These are phyloP conservation scores for Sphagnurus paluster DNA, from an alignment of 1,284 basidiomycete species.

Conservation along the genomic window DNA sequence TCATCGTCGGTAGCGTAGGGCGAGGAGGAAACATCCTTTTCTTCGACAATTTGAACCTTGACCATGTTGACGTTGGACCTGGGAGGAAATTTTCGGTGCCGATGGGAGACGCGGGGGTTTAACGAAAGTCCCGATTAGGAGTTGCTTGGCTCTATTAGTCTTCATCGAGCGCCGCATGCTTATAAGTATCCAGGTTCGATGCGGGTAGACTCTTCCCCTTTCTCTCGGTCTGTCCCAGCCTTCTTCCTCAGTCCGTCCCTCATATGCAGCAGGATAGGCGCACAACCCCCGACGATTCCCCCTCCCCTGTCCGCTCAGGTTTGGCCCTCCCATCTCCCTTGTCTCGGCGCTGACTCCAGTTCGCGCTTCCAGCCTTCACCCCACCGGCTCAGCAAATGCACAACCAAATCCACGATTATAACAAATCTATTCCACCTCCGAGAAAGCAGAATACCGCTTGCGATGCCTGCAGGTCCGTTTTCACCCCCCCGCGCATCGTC, in stretches of 20 bases:
- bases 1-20: conserved; percentile 70
- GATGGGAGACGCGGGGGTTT: conserved; percentile 20
- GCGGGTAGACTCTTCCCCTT: conserved; percentile 25
- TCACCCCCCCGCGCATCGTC: conserved; percentile 11
- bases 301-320: conserved; percentile 42
- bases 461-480: conserved; percentile 75
- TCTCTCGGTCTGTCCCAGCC: conserved; percentile 16
- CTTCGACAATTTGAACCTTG: conserved; percentile 83
- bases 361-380: conserved; percentile 46
- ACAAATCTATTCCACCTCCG: conserved; percentile 72
- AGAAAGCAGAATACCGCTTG: conserved; percentile 90
- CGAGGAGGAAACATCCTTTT: conserved; percentile 61
- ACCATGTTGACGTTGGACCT: conserved; percentile 55
- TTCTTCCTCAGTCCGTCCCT: background rate
- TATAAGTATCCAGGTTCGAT: conserved; percentile 31
- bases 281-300: conserved; percentile 23
- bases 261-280: conserved; percentile 38
- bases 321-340: conserved; percentile 14
- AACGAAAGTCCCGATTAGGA: conserved; percentile 16
- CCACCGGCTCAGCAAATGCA: conserved; percentile 64
- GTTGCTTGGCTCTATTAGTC: conserved; percentile 28
- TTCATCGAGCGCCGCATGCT: conserved; percentile 29
- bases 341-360: conserved; percentile 17
- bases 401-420: conserved; percentile 74
- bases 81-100: conserved; percentile 26